Evolutionary conservation across 2,329 filamentous ascomycete species (phyloP).

Genomic region (Colletotrichum salicis): DNA sequence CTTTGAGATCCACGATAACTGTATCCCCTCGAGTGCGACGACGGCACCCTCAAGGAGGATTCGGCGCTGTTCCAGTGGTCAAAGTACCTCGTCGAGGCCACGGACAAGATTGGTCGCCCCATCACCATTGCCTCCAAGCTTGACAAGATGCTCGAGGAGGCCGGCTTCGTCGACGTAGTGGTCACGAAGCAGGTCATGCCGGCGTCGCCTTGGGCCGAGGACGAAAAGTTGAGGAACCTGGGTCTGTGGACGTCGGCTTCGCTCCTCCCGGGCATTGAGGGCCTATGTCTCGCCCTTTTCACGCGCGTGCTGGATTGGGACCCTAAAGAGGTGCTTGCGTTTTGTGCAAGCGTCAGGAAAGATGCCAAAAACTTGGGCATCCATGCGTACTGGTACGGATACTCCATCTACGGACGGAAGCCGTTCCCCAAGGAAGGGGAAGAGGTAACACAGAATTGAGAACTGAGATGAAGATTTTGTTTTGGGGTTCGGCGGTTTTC

Average conservation of each 20-base stretch:
- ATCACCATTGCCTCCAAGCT: conserved; percentile 35
- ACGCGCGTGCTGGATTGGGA: conserved; percentile 39
- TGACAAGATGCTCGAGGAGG: conserved; percentile 35
- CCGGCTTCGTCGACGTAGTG: conserved; percentile 44
- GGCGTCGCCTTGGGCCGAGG: conserved; percentile 53
- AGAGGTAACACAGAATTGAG: background rate
- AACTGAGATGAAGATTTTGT: background rate
- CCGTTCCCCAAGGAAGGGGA: background rate
- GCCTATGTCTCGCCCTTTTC: conserved; percentile 40
- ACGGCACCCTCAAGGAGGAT: conserved; percentile 39
- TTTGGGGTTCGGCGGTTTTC: too few species aligned
- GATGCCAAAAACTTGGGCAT: conserved; percentile 41
- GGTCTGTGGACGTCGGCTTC: conserved; percentile 40
- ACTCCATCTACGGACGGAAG: conserved; percentile 27
- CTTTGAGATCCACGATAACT: conserved; percentile 51
- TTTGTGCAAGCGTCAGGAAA: conserved; percentile 39
- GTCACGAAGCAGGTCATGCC: conserved; percentile 47
- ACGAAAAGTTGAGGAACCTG: conserved; percentile 53
- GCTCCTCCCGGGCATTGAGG: conserved; percentile 36
- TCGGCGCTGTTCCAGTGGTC: conserved; percentile 47
- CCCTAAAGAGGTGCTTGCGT: conserved; percentile 39
- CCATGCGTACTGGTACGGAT: conserved; percentile 42
- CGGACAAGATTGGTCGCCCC: conserved; percentile 15
- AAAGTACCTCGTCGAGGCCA: conserved; percentile 52
- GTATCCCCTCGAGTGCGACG: conserved; percentile 43